These are phyloP conservation scores for Blastobotrys apis DNA, from an alignment of 1,139 yeast genomes.

Conservation along the genomic window DNA sequence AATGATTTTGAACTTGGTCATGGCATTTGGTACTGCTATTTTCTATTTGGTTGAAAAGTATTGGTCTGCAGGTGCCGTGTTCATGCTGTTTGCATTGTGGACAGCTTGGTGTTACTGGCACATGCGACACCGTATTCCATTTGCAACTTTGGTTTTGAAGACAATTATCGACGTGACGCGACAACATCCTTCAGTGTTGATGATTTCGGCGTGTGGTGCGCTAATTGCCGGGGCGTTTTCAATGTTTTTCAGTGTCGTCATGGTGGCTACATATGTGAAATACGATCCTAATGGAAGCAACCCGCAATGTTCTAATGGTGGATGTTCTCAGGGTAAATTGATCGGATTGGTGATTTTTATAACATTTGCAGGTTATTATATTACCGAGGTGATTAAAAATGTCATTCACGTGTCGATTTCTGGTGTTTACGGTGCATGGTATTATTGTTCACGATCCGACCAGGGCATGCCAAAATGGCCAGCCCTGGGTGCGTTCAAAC, in stretches of 20 bases:
- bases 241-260: slow-evolving; percentile 58
- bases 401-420: slow-evolving; percentile 81
- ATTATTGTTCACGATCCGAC: slow-evolving; percentile 69
- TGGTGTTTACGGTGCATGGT: slow-evolving; percentile 91
- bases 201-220: slow-evolving; percentile 62
- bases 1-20: slow-evolving; percentile 57
- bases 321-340: slow-evolving; percentile 62
- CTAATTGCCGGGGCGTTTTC: slow-evolving; percentile 61
- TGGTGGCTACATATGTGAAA: slow-evolving; percentile 74
- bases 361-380: slow-evolving; percentile 81
- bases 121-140: slow-evolving; percentile 62
- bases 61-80: slow-evolving; percentile 77
- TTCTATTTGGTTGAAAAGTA: slow-evolving; percentile 56
- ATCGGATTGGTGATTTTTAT: slow-evolving; percentile 64
- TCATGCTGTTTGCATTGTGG: slow-evolving; percentile 46
- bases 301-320: slow-evolving; percentile 57
- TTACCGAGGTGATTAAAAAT: slow-evolving; percentile 78
- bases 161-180: slow-evolving; percentile 75
- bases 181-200: slow-evolving; percentile 61
- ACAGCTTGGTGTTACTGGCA: slow-evolving; percentile 73
- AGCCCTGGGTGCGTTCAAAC: slow-evolving; percentile 73
- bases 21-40: slow-evolving; percentile 73
- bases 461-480: slow-evolving; percentile 80
- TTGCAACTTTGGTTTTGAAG: slow-evolving; percentile 69
- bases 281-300: slow-evolving; percentile 50